Evolutionary conservation across 2,329 filamentous ascomycete species (phyloP), one percentile per base, ranked within the genome.

Genomic region (Thermoascus crustaceus): DNA sequence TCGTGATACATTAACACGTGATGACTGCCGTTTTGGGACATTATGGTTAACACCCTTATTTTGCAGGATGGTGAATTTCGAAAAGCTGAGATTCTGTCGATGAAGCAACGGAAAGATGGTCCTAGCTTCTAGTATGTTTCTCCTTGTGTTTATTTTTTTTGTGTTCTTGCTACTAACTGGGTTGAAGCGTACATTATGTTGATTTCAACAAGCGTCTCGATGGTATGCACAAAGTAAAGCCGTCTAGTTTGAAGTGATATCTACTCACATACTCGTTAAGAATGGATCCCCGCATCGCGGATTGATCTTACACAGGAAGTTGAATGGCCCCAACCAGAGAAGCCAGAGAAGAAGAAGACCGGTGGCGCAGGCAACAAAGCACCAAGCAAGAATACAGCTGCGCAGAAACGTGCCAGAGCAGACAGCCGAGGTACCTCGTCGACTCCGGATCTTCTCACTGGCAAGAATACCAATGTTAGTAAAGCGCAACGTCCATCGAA

Each of bases 41-140:
- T 39, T 22, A 37, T 42, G 34, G 44, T 32, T 32, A 21, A 32
- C 41, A 43, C 25, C 19, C 3, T 35, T 34, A 30, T 8, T 48
- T n/a, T n/a, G 7, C 49, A 80, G 76, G 76, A 94, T 60, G 86
- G 86, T 41, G 80, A 88, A 53, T 75, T 83, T 42, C 81, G 91
- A 50, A 87, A 91, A 66, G 91, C 91, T 50, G 91, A 98, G 61
- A 94, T 98, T 44, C 69, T 98, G n/a, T 91, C 86, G 40, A 93
- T 96, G 49, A 82, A 85, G 54, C 85, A 88, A 40, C 83, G 85
- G 14, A 93, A 93, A 61, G 89, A 85, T 52, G 81, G 83, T 10
- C 82, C 85, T 24, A 83, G 85, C 37, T 95, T 89, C 56, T 95
- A 95, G 67, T 70, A 60, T 35, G 65, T 51, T 20, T 17, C n/a